These are phyloP conservation scores for Maudiozyma barnettii DNA, from an alignment of 805 yeast species.

Conservation along the genomic window DNA sequence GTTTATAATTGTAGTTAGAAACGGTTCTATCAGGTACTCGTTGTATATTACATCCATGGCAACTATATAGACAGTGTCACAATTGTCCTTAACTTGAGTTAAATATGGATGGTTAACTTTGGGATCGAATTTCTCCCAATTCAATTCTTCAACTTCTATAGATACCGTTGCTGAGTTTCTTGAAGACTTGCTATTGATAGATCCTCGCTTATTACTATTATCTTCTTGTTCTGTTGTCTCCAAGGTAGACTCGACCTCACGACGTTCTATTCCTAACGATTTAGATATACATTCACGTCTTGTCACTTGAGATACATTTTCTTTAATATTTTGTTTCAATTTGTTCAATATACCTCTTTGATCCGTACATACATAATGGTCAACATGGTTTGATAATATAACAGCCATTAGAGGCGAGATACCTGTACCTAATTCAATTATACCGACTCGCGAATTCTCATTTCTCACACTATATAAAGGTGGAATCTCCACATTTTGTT, in stretches of 20 bases:
- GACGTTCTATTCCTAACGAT: slow-evolving; percentile 4
- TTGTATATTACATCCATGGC: slow-evolving; percentile 32
- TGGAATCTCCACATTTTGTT: background rate
- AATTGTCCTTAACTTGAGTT: background rate
- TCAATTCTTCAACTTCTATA: slow-evolving; percentile 21
- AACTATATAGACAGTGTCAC: slow-evolving; percentile 14
- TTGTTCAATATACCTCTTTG: slow-evolving; percentile 25
- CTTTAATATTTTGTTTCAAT: slow-evolving; percentile 19
- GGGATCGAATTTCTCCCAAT: slow-evolving; percentile 25
- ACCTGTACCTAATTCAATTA: slow-evolving; percentile 29
- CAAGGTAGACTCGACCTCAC: background rate
- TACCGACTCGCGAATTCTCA: slow-evolving; percentile 4
- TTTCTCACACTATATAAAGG: background rate
- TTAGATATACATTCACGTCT: slow-evolving; percentile 11
- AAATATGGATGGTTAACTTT: slow-evolving; percentile 3
- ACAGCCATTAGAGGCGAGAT: slow-evolving; percentile 24
- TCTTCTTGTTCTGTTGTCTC: background rate
- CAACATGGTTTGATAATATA: slow-evolving; percentile 23
- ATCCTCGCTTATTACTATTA: background rate
- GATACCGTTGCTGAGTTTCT: slow-evolving; percentile 1
- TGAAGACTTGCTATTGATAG: background rate
- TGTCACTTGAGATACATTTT: slow-evolving; percentile 20
- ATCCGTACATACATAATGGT: slow-evolving; percentile 24
- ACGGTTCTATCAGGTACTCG: slow-evolving; percentile 27
- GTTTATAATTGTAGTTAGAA: slow-evolving; percentile 17